phyloP scores from a whole-genome alignment of 768 basidiomycete genomes.

The Tricholoma flavovirens region DNA sequence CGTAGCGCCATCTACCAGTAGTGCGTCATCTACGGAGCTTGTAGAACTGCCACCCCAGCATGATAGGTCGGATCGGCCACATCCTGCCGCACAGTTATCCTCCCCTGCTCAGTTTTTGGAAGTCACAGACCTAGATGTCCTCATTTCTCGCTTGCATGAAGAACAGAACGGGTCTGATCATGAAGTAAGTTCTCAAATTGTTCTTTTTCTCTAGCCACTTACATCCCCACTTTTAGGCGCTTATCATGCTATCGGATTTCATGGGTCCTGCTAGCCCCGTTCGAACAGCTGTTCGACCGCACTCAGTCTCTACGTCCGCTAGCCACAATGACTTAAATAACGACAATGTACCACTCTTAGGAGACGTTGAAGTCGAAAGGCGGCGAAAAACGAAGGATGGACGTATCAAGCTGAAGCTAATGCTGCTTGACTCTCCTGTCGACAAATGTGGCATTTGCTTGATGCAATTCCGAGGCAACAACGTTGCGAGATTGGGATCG shows the following conservation, averaged over 20 bases:
- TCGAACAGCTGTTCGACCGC: no score
- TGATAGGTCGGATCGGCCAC: constrained; percentile 7
- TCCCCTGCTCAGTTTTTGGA: constrained; percentile 23
- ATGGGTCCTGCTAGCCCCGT: constrained; percentile 46
- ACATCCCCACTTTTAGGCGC: constrained; percentile 36
- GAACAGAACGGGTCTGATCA: constrained; percentile 49
- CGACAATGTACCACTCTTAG: constrained; percentile 31
- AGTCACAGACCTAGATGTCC: constrained; percentile 58
- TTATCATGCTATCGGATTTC: constrained; percentile 55
- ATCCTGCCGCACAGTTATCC: constrained; percentile 8
- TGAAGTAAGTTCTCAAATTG: constrained; percentile 45
- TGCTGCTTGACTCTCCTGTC: constrained; percentile 55
- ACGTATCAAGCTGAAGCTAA: constrained; percentile 65
- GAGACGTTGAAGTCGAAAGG: constrained; percentile 50
- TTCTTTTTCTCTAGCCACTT: constrained; percentile 9
- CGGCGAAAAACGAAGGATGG: constrained; percentile 58
- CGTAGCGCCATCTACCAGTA: constrained; percentile 6
- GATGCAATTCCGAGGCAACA: constrained; percentile 57
- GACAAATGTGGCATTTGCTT: constrained; percentile 73
- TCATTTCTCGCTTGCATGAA: constrained; percentile 52
- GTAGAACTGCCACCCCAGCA: constrained; percentile 8
- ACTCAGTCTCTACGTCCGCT: neutral
- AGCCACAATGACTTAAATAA: neutral
- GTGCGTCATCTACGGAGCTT: constrained; percentile 15
- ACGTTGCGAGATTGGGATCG: constrained; percentile 50